Percentiles rank a stretch among this genome's conserved stretches.
phyloP scores from a whole-genome alignment of 2,329 filamentous ascomycete genomes.

The Colletotrichum melonis region DNA sequence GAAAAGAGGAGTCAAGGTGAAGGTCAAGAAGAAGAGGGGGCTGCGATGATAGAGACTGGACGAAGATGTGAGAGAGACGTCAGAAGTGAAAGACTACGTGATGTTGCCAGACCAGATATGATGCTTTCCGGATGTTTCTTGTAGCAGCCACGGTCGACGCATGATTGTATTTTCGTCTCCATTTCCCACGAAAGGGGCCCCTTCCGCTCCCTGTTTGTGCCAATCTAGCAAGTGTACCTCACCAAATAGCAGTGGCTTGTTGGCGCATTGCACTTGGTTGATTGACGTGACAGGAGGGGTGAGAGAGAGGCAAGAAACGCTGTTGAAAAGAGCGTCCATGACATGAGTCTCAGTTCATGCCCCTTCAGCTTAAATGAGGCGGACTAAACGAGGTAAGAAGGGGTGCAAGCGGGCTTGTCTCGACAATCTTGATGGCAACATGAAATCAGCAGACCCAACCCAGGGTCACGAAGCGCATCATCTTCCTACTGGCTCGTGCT shows the following conservation, averaged over 20 bases:
- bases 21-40: neutral
- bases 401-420: neutral
- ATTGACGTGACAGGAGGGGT: neutral
- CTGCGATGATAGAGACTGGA: neutral
- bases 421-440: neutral
- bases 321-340: neutral
- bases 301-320: neutral
- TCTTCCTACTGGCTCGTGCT: neutral
- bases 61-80: neutral
- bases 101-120: neutral
- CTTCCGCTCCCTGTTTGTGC: neutral
- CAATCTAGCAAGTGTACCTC: neutral
- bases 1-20: constrained; percentile 16
- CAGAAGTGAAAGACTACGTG: neutral
- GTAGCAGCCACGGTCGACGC: neutral
- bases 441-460: neutral
- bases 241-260: constrained; percentile 8
- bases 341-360: neutral
- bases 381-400: constrained; percentile 14
- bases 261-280: neutral
- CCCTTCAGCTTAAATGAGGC: neutral
- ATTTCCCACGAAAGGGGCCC: neutral
- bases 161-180: neutral
- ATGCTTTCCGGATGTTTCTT: neutral
- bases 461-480: neutral